A percentile compares a stretch with the other conserved stretches of the same genome.
These are phyloP conservation scores for Ceratobasidium theobromae DNA, from an alignment of 1,284 basidiomycete species.

Conservation along the genomic window DNA sequence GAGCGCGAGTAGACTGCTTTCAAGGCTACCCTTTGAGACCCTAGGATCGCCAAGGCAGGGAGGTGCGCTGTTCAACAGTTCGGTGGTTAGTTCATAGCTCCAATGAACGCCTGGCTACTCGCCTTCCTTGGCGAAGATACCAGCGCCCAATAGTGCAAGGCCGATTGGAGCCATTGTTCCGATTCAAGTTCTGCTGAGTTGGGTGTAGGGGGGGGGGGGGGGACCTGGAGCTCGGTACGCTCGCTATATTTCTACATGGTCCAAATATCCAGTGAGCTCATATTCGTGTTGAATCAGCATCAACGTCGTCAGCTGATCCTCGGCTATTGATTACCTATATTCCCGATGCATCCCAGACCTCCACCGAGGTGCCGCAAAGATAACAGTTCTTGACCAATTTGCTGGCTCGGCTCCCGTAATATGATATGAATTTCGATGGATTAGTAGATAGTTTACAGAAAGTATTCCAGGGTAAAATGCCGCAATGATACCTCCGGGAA, in stretches of 20 bases:
- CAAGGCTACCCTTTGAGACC: constrained; percentile 50
- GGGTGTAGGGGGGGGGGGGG: too few relatives aligned
- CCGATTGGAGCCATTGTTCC: constrained; percentile 43
- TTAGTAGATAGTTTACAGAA: constrained; percentile 29
- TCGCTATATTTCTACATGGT: too few relatives aligned
- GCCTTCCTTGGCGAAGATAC: constrained; percentile 74
- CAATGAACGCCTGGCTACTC: constrained; percentile 19
- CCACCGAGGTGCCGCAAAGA: too few relatives aligned
- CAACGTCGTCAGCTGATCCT: too few relatives aligned
- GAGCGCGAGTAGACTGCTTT: constrained; percentile 81
- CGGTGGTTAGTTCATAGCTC: not conserved
- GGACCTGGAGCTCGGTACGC: too few relatives aligned
- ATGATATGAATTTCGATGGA: not conserved
- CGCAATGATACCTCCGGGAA: not conserved
- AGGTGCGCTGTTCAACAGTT: constrained; percentile 55
- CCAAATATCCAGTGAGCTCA: too few relatives aligned
- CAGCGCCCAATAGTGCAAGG: constrained; percentile 70
- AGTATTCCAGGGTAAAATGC: not conserved
- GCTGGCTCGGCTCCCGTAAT: too few relatives aligned
- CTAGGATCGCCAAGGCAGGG: constrained; percentile 62
- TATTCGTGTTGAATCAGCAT: too few relatives aligned
- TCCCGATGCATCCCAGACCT: too few relatives aligned
- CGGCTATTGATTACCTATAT: too few relatives aligned
- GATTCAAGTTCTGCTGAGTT: too few relatives aligned
- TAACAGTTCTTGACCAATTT: too few relatives aligned